Conservation (phyloP, 495 filamentous ascomycete species). For the Physcia stellaris region DNA sequence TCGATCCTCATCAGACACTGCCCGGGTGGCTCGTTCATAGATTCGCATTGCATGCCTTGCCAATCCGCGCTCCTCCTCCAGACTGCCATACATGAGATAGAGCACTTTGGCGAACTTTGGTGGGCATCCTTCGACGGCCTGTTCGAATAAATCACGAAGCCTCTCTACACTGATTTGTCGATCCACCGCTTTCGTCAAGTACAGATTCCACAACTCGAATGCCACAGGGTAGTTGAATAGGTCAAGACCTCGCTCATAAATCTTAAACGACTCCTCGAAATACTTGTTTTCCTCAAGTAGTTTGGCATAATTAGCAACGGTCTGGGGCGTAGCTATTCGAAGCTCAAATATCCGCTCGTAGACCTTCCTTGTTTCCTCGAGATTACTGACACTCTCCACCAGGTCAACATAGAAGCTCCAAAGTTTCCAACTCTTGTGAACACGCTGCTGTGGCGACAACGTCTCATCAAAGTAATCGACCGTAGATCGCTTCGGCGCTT, state of each 20-base stretch:
- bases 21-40: constrained; percentile 92
- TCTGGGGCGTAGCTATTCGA: constrained; percentile 93
- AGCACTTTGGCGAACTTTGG: constrained; percentile 92
- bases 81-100: constrained; percentile 95
- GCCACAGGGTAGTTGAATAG: constrained; percentile 96
- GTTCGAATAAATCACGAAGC: constrained; percentile 90
- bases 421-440: constrained; percentile 98
- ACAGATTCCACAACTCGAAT: constrained; percentile 98
- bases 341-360: constrained; percentile 98
- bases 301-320: constrained; percentile 96
- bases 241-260: constrained; percentile 92
- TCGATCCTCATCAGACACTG: constrained; percentile 87
- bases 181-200: constrained; percentile 93
- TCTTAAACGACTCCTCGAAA: constrained; percentile 93
- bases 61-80: constrained; percentile 92
- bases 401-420: constrained; percentile 99
- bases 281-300: constrained; percentile 91
- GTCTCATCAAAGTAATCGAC: constrained; percentile 98
- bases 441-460: constrained; percentile 82
- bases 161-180: constrained; percentile 91
- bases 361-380: constrained; percentile 86
- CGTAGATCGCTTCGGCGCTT: constrained; percentile 84
- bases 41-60: constrained; percentile 98
- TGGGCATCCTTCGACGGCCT: constrained; percentile 87
- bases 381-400: constrained; percentile 80